Evolutionary conservation across 2,329 filamentous ascomycete genomes (phyloP).

Genomic region (Alternaria brassicae): DNA sequence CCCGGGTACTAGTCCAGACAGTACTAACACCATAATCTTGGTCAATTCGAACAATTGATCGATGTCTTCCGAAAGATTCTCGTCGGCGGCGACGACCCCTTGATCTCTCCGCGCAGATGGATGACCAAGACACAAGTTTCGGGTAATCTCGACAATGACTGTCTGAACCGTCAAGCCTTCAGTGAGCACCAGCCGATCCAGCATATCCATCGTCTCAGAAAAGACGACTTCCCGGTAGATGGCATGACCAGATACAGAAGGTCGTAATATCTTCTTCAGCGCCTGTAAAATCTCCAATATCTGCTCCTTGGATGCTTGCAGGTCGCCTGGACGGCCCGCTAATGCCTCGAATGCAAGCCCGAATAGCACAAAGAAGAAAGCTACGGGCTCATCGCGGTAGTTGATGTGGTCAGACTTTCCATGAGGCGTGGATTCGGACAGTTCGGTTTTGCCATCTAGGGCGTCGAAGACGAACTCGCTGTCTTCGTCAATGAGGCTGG

Average conservation of each 20-base stretch:
- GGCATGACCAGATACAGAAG: slow-evolving; percentile 92
- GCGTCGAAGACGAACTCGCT: slow-evolving; percentile 98
- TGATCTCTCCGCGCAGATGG: slow-evolving; percentile 80
- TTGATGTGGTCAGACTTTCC: slow-evolving; percentile 80
- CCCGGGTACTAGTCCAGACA: slow-evolving; percentile 87
- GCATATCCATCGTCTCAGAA: slow-evolving; percentile 93
- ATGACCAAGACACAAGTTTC: slow-evolving; percentile 87
- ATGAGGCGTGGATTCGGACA: slow-evolving; percentile 49
- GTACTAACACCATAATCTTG: slow-evolving; percentile 90
- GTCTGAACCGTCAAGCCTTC: slow-evolving; percentile 87
- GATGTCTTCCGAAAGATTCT: slow-evolving; percentile 91
- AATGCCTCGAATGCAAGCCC: slow-evolving; percentile 96
- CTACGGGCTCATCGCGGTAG: slow-evolving; percentile 95
- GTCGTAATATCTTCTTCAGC: slow-evolving; percentile 91
- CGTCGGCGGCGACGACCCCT: slow-evolving; percentile 62
- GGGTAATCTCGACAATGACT: slow-evolving; percentile 92
- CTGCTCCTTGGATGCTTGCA: slow-evolving; percentile 76
- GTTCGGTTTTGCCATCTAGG: slow-evolving; percentile 76
- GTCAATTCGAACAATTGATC: slow-evolving; percentile 98
- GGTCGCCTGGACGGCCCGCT: slow-evolving; percentile 77
- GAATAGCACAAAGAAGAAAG: slow-evolving; percentile 98
- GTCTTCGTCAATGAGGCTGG: slow-evolving; percentile 95
- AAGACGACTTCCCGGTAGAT: slow-evolving; percentile 97
- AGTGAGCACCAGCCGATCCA: slow-evolving; percentile 90
- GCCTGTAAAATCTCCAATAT: slow-evolving; percentile 88